Evolutionary conservation across 1,284 basidiomycete genomes (phyloP).

Genomic region (Sporisorium sorghi): DNA sequence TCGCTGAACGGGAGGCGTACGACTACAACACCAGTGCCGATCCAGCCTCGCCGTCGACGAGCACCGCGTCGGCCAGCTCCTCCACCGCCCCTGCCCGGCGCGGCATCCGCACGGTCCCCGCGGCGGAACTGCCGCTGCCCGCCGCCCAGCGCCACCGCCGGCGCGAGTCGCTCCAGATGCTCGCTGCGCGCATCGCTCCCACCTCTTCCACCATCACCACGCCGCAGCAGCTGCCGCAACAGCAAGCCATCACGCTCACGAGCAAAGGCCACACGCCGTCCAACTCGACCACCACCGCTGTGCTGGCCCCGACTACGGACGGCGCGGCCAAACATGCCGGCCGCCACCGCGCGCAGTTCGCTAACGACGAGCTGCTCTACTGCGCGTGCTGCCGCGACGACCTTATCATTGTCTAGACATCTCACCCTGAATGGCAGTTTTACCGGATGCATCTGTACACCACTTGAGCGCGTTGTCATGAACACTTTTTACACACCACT

Average conservation of each 20-base stretch:
- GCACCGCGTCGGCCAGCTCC: background rate
- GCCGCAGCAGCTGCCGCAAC: background rate
- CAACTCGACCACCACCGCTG: slow-evolving; percentile 16
- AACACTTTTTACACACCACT: too few species aligned
- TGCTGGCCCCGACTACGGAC: slow-evolving; percentile 9
- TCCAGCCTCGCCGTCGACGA: background rate
- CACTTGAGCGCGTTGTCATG: too few species aligned
- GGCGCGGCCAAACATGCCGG: slow-evolving; percentile 9
- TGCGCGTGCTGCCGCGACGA: slow-evolving; percentile 51
- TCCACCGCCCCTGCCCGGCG: slow-evolving; percentile 10
- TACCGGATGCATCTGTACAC: too few species aligned
- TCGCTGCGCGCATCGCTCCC: slow-evolving; percentile 46
- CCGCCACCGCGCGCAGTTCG: slow-evolving; percentile 32
- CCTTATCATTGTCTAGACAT: slow-evolving; percentile 49
- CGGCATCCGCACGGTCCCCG: slow-evolving; percentile 38
- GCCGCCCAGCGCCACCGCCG: slow-evolving; percentile 43
- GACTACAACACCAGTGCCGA: background rate
- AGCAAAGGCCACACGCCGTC: slow-evolving; percentile 41
- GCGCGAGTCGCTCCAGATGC: slow-evolving; percentile 42
- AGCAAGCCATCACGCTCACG: slow-evolving; percentile 15
- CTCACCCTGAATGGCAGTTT: too few species aligned
- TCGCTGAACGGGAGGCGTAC: slow-evolving; percentile 36
- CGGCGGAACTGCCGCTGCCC: slow-evolving; percentile 39
- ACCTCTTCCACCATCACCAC: too few species aligned
- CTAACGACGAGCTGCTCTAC: slow-evolving; percentile 50